Evolutionary conservation across 2,329 filamentous ascomycete genomes (phyloP).

Genomic region (Cadophora sp.): DNA sequence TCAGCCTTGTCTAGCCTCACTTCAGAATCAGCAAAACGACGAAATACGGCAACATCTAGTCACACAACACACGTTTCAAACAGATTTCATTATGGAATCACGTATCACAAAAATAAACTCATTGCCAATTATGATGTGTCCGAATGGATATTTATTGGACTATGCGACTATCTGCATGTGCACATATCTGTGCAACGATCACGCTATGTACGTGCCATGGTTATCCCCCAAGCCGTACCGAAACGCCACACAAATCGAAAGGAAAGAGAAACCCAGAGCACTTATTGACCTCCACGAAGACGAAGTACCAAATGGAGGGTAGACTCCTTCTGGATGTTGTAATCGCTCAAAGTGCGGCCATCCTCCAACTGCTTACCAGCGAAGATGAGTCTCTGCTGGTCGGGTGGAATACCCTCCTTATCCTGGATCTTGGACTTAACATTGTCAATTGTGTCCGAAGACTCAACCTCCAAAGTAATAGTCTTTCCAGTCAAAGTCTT

Average conservation of each 20-base stretch:
- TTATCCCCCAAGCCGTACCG: conserved; percentile 24
- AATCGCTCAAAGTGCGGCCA: conserved; percentile 78
- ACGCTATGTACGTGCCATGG: conserved; percentile 27
- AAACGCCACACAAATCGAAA: conserved; percentile 36
- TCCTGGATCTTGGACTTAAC: conserved; percentile 77
- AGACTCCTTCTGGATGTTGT: conserved; percentile 85
- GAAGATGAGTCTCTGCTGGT: conserved; percentile 74
- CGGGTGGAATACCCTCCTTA: conserved; percentile 74
- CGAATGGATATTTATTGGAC: conserved; percentile 30
- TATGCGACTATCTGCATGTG: conserved; percentile 17
- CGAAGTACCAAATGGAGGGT: conserved; percentile 74
- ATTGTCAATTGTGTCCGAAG: conserved; percentile 73
- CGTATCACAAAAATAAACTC: too few species aligned
- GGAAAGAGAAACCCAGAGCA: conserved; percentile 21
- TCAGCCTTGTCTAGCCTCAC: conserved; percentile 12
- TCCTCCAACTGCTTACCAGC: conserved; percentile 77
- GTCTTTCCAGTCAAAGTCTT: conserved; percentile 76
- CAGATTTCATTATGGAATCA: too few species aligned
- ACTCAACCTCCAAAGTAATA: conserved; percentile 73
- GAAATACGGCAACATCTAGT: neutral
- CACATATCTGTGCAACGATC: conserved; percentile 16
- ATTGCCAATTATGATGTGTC: neutral
- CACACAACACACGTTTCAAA: neutral
- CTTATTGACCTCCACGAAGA: conserved; percentile 68
- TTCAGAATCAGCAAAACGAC: neutral